Evolutionary conservation across 2,329 filamentous ascomycete species (phyloP).

Genomic region (Pseudogymnoascus pannorum): DNA sequence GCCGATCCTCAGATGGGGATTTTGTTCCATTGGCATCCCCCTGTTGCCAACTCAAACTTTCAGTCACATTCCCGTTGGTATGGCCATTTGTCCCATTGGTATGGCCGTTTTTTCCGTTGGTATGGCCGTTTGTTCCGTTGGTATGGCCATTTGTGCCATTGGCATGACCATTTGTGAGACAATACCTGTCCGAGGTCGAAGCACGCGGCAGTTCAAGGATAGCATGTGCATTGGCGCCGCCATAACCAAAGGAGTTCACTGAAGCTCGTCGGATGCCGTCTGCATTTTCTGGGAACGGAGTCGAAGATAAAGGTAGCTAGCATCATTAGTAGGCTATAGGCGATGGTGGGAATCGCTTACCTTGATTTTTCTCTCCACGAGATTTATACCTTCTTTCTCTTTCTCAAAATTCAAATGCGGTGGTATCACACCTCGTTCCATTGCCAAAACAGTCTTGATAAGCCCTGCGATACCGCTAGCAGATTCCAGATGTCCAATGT

Average conservation of each 20-base stretch:
- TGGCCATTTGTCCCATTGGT: neutral
- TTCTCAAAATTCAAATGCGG: slow-evolving; percentile 29
- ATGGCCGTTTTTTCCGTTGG: neutral
- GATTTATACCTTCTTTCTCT: slow-evolving; percentile 32
- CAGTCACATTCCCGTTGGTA: neutral
- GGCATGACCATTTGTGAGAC: neutral
- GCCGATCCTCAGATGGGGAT: neutral
- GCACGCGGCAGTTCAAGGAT: slow-evolving; percentile 26
- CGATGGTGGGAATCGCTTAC: slow-evolving; percentile 17
- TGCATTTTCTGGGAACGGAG: neutral
- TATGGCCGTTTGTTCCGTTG: neutral
- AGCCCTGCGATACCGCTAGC: slow-evolving; percentile 20
- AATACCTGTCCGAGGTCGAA: neutral
- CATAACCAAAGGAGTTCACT: slow-evolving; percentile 33
- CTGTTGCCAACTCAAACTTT: neutral
- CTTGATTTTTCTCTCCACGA: slow-evolving; percentile 33
- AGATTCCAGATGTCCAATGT: slow-evolving; percentile 25
- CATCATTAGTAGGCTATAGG: neutral
- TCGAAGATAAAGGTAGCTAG: slow-evolving; percentile 5
- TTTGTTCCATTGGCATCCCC: neutral
- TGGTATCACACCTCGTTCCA: slow-evolving; percentile 25
- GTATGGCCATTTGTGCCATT: neutral
- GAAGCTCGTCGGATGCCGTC: slow-evolving; percentile 13
- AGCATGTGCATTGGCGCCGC: slow-evolving; percentile 40
- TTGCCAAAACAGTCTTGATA: slow-evolving; percentile 23